Conservation (phyloP, 192 early-diverging fungal species). For the Rhizophagus clarus region DNA sequence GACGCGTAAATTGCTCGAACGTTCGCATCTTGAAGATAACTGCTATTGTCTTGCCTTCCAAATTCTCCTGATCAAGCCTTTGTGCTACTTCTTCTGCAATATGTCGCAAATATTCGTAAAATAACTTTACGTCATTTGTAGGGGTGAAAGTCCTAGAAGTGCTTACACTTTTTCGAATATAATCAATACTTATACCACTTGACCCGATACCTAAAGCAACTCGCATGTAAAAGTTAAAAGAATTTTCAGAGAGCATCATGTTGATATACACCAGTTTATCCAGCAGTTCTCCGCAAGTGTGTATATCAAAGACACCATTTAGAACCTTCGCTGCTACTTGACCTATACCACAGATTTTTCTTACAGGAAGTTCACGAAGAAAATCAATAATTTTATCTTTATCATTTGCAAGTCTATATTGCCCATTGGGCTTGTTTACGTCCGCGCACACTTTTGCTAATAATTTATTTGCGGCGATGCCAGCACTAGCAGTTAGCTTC, state of each 20-base stretch:
- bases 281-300: conserved; percentile 53
- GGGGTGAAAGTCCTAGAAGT: conserved; percentile 38
- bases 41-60: background rate
- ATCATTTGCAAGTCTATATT: conserved; percentile 51
- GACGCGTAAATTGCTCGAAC: background rate
- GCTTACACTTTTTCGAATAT: conserved; percentile 54
- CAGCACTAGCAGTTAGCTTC: conserved; percentile 50
- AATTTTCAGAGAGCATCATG: conserved; percentile 47
- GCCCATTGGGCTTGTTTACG: conserved; percentile 75
- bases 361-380: conserved; percentile 46
- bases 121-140: background rate
- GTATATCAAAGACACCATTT: conserved; percentile 50
- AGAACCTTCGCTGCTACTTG: conserved; percentile 58
- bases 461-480: conserved; percentile 55
- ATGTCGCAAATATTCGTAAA: background rate
- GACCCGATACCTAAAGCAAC: conserved; percentile 54
- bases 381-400: conserved; percentile 48
- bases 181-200: conserved; percentile 33
- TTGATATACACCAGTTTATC: conserved; percentile 44
- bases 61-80: background rate
- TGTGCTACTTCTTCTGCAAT: background rate
- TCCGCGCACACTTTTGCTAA: conserved; percentile 59
- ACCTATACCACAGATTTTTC: conserved; percentile 63
- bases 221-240: conserved; percentile 50
- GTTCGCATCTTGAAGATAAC: background rate